These are phyloP conservation scores for Phytophthora hibernalis DNA, from an alignment of 352 stramenopile species.

Conservation along the genomic window DNA sequence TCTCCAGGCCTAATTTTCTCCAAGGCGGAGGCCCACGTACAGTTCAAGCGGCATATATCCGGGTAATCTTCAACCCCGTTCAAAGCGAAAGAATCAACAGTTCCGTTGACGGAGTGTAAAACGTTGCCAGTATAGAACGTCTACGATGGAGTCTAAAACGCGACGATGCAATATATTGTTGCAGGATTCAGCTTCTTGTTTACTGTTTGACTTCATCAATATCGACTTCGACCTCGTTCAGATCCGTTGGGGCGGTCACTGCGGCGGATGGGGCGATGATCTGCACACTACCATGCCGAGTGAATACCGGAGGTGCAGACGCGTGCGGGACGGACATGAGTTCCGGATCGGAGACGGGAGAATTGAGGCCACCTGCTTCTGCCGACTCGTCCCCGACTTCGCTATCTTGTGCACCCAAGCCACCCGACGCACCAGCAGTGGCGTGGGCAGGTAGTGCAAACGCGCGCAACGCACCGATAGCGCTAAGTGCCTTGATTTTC, in stretches of 20 bases:
- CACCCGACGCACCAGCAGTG: constrained; percentile 33
- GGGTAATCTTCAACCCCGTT: neutral
- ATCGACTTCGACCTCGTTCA: constrained; percentile 45
- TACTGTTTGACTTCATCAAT: constrained; percentile 36
- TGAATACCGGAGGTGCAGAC: constrained; percentile 55
- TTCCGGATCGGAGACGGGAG: constrained; percentile 37
- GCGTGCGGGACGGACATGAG: constrained; percentile 39
- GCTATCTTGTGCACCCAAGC: constrained; percentile 11
- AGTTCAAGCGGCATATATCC: constrained; percentile 54
- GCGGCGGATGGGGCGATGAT: constrained; percentile 49
- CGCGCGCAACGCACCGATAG: constrained; percentile 64
- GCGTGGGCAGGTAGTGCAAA: constrained; percentile 41
- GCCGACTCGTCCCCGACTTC: constrained; percentile 27
- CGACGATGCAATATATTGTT: constrained; percentile 18
- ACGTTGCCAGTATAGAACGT: too few species aligned
- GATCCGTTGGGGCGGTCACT: constrained; percentile 27
- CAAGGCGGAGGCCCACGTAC: constrained; percentile 76
- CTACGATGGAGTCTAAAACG: too few species aligned
- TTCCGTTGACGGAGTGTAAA: too few species aligned
- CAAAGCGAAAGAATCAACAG: neutral
- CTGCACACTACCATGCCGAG: constrained; percentile 72
- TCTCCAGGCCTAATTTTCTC: constrained; percentile 80
- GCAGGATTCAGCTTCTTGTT: constrained; percentile 6
- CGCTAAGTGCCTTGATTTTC: constrained; percentile 88
- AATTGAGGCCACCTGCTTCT: constrained; percentile 17